Conservation (phyloP, 768 basidiomycete genomes). For the Pleurotus ostreatus region DNA sequence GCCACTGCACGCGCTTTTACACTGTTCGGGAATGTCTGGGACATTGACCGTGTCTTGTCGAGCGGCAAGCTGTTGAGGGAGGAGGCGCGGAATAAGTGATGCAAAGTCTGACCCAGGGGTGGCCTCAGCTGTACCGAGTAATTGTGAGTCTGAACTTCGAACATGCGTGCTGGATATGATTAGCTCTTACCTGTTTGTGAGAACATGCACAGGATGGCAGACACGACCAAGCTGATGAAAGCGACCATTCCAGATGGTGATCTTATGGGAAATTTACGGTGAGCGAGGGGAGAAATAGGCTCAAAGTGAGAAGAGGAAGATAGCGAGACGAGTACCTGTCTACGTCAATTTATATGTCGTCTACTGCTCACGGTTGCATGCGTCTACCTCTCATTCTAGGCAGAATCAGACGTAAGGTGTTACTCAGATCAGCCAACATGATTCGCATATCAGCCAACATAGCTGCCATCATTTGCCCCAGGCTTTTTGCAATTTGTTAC, state of each 20-base stretch:
- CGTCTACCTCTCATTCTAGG: neutral
- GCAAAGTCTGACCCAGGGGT: neutral
- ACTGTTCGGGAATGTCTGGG: neutral
- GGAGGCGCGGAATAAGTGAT: neutral
- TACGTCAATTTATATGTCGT: neutral
- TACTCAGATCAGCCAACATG: neutral
- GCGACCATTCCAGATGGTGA: conserved; percentile 5
- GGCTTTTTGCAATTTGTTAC: too few species aligned
- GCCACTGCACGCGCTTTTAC: neutral
- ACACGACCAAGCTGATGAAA: neutral
- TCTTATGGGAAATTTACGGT: neutral
- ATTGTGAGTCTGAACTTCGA: neutral
- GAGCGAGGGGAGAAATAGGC: neutral
- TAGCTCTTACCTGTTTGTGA: neutral
- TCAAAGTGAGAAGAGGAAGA: neutral
- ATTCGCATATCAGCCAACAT: neutral
- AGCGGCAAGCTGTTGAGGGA: neutral
- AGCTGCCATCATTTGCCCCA: neutral
- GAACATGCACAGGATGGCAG: neutral
- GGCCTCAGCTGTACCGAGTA: neutral
- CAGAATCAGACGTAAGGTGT: neutral
- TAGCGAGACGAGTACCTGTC: neutral
- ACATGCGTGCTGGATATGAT: neutral
- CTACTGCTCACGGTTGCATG: neutral
- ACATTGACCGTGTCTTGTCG: neutral